Conservation (phyloP, 306 rosid species). For the Pyrus bretschneideri region DNA sequence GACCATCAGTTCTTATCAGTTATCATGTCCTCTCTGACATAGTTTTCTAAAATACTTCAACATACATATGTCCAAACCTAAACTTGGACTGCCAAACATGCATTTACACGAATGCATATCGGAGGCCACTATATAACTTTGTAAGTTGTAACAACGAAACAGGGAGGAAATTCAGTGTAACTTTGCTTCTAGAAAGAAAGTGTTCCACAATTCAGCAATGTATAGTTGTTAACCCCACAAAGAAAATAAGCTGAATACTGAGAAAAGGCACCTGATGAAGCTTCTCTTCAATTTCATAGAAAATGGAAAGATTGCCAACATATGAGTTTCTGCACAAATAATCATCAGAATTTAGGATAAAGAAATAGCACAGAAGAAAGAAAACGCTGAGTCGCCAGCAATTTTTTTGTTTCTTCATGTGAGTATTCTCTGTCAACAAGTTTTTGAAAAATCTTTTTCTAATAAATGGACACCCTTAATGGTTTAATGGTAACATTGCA, state of each 20-base stretch:
- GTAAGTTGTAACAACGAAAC: not conserved
- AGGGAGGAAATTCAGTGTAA: not conserved
- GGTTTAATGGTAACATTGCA: not conserved
- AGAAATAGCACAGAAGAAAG: not conserved
- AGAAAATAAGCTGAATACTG: conserved; percentile 16
- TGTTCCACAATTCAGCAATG: conserved; percentile 5
- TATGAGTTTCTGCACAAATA: conserved; percentile 77
- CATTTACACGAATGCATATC: not conserved
- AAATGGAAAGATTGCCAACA: conserved; percentile 83
- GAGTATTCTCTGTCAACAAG: not conserved
- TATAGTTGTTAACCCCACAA: conserved; percentile 14
- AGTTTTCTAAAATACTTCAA: not conserved
- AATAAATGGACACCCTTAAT: not conserved
- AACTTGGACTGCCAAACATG: not conserved
- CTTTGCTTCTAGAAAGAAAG: not conserved
- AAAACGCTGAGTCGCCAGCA: not conserved
- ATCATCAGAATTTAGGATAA: conserved; percentile 9
- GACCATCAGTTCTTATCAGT: not conserved
- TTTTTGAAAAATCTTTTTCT: not conserved
- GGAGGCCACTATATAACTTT: not conserved
- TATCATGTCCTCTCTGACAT: not conserved
- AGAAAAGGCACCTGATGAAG: conserved; percentile 63
- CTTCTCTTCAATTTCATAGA: conserved; percentile 77
- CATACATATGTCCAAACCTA: not conserved
- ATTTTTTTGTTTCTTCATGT: not conserved